These are phyloP conservation scores for Magnolia changhungtana DNA, from an alignment of 164 flowering plant genomes.

Conservation along the genomic window DNA sequence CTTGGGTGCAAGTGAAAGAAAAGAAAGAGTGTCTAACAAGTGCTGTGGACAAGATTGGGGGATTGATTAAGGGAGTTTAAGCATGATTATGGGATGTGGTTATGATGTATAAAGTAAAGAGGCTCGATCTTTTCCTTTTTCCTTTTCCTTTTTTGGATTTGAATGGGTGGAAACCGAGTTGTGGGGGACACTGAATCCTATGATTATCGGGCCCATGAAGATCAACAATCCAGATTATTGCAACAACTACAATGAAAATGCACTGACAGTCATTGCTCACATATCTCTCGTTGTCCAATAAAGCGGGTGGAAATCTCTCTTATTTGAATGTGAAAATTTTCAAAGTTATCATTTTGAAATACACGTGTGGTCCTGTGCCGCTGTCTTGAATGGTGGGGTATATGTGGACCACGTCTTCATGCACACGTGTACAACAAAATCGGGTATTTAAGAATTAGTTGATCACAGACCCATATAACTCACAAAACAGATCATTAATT, in stretches of 20 bases:
- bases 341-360: background rate
- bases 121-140: slow-evolving; percentile 1
- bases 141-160: background rate
- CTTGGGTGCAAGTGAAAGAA: background rate
- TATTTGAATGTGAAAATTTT: too few relatives aligned
- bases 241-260: background rate
- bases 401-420: too few relatives aligned
- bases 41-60: too few relatives aligned
- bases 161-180: background rate
- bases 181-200: background rate
- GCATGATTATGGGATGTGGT: too few relatives aligned
- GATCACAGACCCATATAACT: too few relatives aligned
- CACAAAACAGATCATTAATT: too few relatives aligned
- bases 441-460: too few relatives aligned
- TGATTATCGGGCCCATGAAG: background rate
- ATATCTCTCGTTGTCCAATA: background rate
- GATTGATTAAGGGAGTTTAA: too few relatives aligned
- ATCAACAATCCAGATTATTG: background rate
- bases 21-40: background rate
- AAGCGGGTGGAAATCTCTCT: background rate
- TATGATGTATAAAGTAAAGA: background rate
- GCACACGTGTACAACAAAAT: too few relatives aligned
- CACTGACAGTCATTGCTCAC: background rate
- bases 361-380: background rate
- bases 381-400: too few relatives aligned